Evolutionary conservation across 2,329 filamentous ascomycete genomes (phyloP).

Genomic region (Thelonectria blattea): DNA sequence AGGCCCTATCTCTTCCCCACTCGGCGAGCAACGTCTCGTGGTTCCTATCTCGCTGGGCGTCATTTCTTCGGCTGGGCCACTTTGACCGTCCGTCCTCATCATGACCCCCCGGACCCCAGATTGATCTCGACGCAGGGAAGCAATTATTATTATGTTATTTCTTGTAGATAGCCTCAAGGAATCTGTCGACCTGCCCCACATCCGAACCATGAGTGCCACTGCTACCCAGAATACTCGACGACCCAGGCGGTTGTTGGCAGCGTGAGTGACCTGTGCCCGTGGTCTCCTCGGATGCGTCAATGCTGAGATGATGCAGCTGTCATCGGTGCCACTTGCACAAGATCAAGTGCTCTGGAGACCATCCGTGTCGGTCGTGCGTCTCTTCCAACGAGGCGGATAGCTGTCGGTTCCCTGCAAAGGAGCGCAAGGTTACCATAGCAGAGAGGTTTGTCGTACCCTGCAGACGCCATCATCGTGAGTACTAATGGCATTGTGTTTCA

Average conservation of each 20-base stretch:
- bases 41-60: too few relatives aligned
- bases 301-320: slow-evolving; percentile 34
- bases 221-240: slow-evolving; percentile 25
- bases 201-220: slow-evolving; percentile 23
- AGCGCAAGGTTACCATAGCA: slow-evolving; percentile 49
- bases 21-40: not conserved
- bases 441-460: slow-evolving; percentile 37
- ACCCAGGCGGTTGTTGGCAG: slow-evolving; percentile 35
- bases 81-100: not conserved
- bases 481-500: not conserved
- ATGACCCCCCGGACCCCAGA: not conserved
- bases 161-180: slow-evolving; percentile 14
- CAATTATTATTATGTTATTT: slow-evolving; percentile 16
- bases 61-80: too few relatives aligned
- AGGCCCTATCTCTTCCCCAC: not conserved
- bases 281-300: not conserved
- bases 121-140: not conserved
- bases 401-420: slow-evolving; percentile 48
- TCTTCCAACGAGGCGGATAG: slow-evolving; percentile 44
- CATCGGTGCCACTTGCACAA: slow-evolving; percentile 53
- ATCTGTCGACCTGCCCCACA: slow-evolving; percentile 5
- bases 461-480: not conserved
- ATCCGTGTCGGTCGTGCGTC: slow-evolving; percentile 49
- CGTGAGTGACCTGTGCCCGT: slow-evolving; percentile 25
- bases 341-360: slow-evolving; percentile 53